Base-by-base conservation (phyloP, 345 rosid species). In the Linum tenue region DNA sequence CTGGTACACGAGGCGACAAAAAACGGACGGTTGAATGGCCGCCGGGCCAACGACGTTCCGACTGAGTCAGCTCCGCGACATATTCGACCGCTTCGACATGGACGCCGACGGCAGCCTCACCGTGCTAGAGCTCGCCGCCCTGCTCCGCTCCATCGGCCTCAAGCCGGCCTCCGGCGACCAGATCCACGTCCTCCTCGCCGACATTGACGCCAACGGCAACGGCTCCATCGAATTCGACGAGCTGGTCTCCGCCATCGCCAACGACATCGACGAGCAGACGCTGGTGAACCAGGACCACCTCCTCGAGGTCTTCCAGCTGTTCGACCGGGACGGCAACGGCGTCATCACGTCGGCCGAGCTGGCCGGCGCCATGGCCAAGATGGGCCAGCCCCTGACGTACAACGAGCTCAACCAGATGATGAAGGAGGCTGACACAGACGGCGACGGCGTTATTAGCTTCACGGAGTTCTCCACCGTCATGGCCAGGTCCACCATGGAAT, bases 81-180 rank as follows among this genome's bases (percentile, higher is more conserved):
- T 86, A 11, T 86, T 88, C 37, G 70, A 73, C 4, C 80, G 88
- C 48, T 91, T 91, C 53, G 96, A 91, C 83, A 82, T 84, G 92
- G 98, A 92, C 56, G 73, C 83, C 3, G 98, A 92, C 37, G 98
- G 96, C 59, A 92, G 95, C 86, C 80, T 89, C n/a, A 92, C 97
- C 0, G 75, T 89, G 56, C 80, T 87, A 62, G 98, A 89, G 81
- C 90, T 92, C 2, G 96, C 98, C 0, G 97, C 95, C 3, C 78
- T 89, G 64, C 76, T 87, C 59, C 78, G 96, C 35, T 83, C 97
- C 1, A 67, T 87, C 0, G 91, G 98, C 0, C 83, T 92, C 63
- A 86, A 82, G 82, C 96, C 96, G 0, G 78, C 90, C 31, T 22
- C 31, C 31, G 31, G 31, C 31, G 31, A 92, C 75, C 89, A 92